Conservation (phyloP, 2,329 filamentous ascomycete species). For the Ceratocystis destructans region DNA sequence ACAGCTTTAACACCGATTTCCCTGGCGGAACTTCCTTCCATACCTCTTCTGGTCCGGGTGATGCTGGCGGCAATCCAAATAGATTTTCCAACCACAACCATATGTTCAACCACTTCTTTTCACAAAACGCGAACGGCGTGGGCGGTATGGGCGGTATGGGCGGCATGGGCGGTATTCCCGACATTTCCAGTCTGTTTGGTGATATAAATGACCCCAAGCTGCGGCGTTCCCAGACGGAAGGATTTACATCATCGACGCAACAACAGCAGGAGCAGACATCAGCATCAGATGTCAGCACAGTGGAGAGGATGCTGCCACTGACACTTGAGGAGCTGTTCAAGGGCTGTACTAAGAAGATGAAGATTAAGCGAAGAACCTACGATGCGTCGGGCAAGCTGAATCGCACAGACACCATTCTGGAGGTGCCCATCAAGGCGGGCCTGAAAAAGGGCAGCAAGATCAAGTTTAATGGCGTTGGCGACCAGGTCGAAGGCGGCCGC, state of each 20-base stretch:
- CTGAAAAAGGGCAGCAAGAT: conserved; percentile 97
- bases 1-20: conserved; percentile 41
- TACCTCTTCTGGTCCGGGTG: neutral
- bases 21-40: neutral
- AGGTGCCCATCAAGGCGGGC: conserved; percentile 90
- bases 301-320: conserved; percentile 70
- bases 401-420: conserved; percentile 76
- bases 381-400: conserved; percentile 61
- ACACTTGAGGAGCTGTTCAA: conserved; percentile 79
- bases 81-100: conserved; percentile 69
- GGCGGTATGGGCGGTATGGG: conserved; percentile 28
- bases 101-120: conserved; percentile 73
- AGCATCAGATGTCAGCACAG: conserved; percentile 68
- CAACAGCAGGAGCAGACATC: conserved; percentile 34
- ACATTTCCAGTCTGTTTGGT: conserved; percentile 26
- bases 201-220: neutral
- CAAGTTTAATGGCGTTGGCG: conserved; percentile 94
- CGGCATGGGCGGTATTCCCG: conserved; percentile 29
- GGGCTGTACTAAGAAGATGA: conserved; percentile 90
- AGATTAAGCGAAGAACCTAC: conserved; percentile 95
- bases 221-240: conserved; percentile 5
- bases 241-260: neutral
- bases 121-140: no score
- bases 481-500: conserved; percentile 89
- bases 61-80: conserved; percentile 47